Conservation (phyloP, 176 grass and related monocot genomes). For the Saccharum officinarum region DNA sequence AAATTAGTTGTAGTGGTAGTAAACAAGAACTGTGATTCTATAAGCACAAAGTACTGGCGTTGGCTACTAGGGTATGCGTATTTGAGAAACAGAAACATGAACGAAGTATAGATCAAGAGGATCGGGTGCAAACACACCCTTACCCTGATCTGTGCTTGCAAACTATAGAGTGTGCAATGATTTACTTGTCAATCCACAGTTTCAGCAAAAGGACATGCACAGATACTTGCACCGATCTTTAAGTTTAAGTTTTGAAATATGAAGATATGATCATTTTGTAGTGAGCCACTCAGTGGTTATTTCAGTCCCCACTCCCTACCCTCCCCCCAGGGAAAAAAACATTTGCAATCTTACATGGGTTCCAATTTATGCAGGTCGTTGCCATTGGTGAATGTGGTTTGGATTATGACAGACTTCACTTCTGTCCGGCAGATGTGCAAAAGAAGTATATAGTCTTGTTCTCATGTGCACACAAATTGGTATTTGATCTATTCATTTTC, state of each 20-base stretch:
- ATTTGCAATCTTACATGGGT: background rate
- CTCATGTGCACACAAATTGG: background rate
- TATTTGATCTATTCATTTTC: constrained; percentile 20
- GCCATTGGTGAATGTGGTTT: constrained; percentile 95
- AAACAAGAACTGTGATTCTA: background rate
- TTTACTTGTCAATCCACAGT: background rate
- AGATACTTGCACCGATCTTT: background rate
- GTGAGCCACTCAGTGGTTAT: constrained; percentile 7
- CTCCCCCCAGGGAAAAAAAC: background rate
- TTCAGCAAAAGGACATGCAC: background rate
- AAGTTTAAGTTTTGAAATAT: background rate
- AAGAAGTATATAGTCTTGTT: constrained; percentile 61
- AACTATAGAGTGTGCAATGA: background rate
- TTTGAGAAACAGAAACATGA: background rate
- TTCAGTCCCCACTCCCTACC: background rate
- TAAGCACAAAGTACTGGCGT: background rate
- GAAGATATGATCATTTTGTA: background rate
- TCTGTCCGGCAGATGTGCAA: constrained; percentile 79
- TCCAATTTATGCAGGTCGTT: constrained; percentile 66
- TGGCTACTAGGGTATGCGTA: background rate
- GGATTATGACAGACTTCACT: constrained; percentile 96
- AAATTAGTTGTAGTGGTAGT: background rate
- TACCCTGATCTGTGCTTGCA: background rate
- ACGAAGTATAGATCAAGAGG: background rate
- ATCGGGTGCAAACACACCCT: background rate